These are phyloP conservation scores for Botrytis elliptica DNA, from an alignment of 2,329 filamentous ascomycete species.

Conservation along the genomic window DNA sequence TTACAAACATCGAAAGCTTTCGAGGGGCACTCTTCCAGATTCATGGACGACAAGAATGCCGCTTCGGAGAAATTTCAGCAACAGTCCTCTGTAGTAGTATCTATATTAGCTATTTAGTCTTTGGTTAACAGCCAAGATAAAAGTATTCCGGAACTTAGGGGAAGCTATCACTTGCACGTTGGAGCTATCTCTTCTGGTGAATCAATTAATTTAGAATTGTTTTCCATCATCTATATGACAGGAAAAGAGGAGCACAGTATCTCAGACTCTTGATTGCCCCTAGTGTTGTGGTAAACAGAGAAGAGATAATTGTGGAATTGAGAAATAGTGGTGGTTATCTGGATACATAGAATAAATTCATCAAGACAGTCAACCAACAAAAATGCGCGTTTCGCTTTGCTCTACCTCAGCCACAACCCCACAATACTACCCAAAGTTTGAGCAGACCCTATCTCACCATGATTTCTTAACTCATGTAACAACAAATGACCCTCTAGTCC, in stretches of 20 bases:
- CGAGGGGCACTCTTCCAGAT: not conserved
- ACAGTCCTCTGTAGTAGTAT: not conserved
- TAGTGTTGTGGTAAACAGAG: not conserved
- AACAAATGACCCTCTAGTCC: not conserved
- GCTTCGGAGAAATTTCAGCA: not conserved
- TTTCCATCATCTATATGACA: not conserved
- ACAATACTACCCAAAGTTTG: not conserved
- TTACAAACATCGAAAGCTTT: not conserved
- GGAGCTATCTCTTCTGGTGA: not conserved
- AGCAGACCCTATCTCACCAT: not conserved
- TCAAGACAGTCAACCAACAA: not conserved
- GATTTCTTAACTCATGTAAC: not conserved
- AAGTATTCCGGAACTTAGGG: too few species aligned
- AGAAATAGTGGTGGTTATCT: not conserved
- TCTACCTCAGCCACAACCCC: not conserved
- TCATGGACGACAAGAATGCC: not conserved
- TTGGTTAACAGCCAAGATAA: not conserved
- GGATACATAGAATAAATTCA: not conserved
- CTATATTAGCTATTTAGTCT: not conserved
- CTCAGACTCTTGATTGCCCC: fast-evolving
- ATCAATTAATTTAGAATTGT: fast-evolving
- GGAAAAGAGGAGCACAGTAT: not conserved
- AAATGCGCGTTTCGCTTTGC: not conserved
- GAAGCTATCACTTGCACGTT: not conserved
- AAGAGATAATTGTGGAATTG: not conserved